phyloP scores from a whole-genome alignment of 2,329 filamentous ascomycete species.

The Ascomycota sp. region DNA sequence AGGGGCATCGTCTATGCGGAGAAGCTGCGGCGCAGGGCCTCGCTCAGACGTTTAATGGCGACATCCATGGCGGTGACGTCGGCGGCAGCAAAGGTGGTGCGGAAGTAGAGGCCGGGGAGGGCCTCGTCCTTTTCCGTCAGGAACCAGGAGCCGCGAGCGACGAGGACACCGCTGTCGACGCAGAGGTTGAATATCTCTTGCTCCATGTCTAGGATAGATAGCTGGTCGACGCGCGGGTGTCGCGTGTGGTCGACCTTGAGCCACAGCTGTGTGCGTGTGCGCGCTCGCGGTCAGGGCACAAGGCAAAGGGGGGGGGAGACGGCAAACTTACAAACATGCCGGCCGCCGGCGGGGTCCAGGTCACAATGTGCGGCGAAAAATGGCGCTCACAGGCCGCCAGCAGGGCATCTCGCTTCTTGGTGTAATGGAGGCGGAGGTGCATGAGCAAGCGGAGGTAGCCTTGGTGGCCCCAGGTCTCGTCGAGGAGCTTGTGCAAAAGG shows the following conservation, averaged over 20 bases:
- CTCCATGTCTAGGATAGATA: conserved; percentile 48
- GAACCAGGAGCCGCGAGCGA: conserved; percentile 84
- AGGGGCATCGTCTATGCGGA: conserved; percentile 5
- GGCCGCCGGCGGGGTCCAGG: conserved; percentile 60
- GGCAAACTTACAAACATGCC: conserved; percentile 84
- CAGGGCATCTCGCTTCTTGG: conserved; percentile 54
- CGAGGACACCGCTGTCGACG: conserved; percentile 57
- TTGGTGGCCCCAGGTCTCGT: conserved; percentile 83
- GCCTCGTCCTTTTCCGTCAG: conserved; percentile 45
- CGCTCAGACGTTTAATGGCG: conserved; percentile 56
- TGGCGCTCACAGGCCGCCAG: conserved; percentile 61
- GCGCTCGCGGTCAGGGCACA: no score
- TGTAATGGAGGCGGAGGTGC: conserved; percentile 63
- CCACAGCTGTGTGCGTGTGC: conserved; percentile 56
- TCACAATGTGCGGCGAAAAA: conserved; percentile 53
- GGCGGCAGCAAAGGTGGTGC: conserved; percentile 75
- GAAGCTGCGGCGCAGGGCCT: conserved; percentile 44
- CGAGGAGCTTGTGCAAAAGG: conserved; percentile 70
- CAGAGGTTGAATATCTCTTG: conserved; percentile 66
- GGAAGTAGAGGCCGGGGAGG: conserved; percentile 57
- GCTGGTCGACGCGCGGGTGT: conserved; percentile 38
- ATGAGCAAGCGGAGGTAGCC: conserved; percentile 85
- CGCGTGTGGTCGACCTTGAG: conserved; percentile 43
- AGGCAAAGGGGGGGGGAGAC: neutral
- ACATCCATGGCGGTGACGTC: conserved; percentile 47